phyloP scores from a whole-genome alignment of 495 filamentous ascomycete genomes.

The Bombardia bombarda region DNA sequence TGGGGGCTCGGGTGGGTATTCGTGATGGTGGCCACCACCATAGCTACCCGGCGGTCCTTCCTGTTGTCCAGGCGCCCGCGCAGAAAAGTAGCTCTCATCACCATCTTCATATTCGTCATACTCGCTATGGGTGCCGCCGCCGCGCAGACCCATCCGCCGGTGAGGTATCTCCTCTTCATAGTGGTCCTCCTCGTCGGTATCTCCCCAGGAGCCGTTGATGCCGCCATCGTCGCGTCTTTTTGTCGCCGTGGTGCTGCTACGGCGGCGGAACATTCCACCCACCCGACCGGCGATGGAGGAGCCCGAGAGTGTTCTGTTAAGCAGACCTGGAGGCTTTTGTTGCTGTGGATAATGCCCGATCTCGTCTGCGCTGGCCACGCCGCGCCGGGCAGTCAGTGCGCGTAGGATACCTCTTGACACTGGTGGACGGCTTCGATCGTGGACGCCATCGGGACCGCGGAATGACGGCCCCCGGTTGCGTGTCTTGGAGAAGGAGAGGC shows the following conservation, averaged over 20 bases:
- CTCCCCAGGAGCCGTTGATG: slow-evolving; percentile 44
- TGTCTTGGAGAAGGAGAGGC: slow-evolving; percentile 33
- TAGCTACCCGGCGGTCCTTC: neutral
- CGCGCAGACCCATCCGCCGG: slow-evolving; percentile 23
- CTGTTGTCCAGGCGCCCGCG: neutral
- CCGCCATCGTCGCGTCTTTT: slow-evolving; percentile 37
- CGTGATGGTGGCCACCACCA: neutral
- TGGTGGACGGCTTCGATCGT: slow-evolving; percentile 23
- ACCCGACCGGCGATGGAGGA: slow-evolving; percentile 18
- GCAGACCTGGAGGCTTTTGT: slow-evolving; percentile 52
- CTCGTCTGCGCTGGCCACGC: slow-evolving; percentile 31
- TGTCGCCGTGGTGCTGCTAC: slow-evolving; percentile 40
- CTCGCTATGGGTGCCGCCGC: slow-evolving; percentile 19
- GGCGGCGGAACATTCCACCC: slow-evolving; percentile 43
- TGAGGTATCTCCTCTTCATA: slow-evolving; percentile 17
- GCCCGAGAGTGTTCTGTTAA: slow-evolving; percentile 41
- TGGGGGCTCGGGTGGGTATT: slow-evolving; percentile 2
- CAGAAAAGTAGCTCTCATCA: slow-evolving; percentile 37
- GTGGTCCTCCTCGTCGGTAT: slow-evolving; percentile 26
- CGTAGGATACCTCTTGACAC: slow-evolving; percentile 25
- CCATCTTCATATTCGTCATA: slow-evolving; percentile 29
- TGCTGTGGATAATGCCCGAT: slow-evolving; percentile 26
- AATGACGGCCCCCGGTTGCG: slow-evolving; percentile 19
- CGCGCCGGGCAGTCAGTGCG: slow-evolving; percentile 31
- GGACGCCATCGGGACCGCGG: slow-evolving; percentile 16